A percentile compares a stretch with the other conserved stretches of the same genome.
phyloP scores from a whole-genome alignment of 805 yeast genomes.

The Ogataea angusta region DNA sequence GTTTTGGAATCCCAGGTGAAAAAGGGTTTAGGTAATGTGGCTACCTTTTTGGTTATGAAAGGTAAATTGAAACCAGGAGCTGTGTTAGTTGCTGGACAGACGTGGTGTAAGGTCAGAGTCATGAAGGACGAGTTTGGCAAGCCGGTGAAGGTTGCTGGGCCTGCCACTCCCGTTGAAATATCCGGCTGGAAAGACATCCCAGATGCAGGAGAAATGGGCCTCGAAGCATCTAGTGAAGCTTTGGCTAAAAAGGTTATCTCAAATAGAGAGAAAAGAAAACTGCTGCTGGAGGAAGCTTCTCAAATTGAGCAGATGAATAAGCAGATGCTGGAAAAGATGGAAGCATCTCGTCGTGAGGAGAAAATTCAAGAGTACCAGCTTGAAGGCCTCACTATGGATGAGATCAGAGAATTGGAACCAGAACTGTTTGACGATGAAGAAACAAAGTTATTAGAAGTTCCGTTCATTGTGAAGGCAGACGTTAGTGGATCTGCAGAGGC shows the following conservation, averaged over 20 bases:
- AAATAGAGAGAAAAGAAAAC: slow-evolving; percentile 56
- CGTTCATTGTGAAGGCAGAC: slow-evolving; percentile 82
- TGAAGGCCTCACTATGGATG: slow-evolving; percentile 57
- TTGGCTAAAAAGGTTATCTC: slow-evolving; percentile 71
- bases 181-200: slow-evolving; percentile 95
- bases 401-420: slow-evolving; percentile 36
- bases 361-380: slow-evolving; percentile 54
- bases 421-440: slow-evolving; percentile 33
- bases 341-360: slow-evolving; percentile 50
- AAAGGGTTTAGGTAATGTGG: slow-evolving; percentile 79
- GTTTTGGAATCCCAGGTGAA: slow-evolving; percentile 80
- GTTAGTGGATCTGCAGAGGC: slow-evolving; percentile 96
- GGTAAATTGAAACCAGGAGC: slow-evolving; percentile 73
- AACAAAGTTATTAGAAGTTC: slow-evolving; percentile 35
- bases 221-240: slow-evolving; percentile 73
- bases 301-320: slow-evolving; percentile 72
- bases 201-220: slow-evolving; percentile 79
- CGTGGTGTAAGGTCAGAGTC: slow-evolving; percentile 80
- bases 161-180: slow-evolving; percentile 86
- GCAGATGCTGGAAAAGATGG: slow-evolving; percentile 52
- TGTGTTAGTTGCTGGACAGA: slow-evolving; percentile 78
- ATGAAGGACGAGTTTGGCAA: slow-evolving; percentile 75
- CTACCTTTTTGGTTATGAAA: slow-evolving; percentile 78
- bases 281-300: slow-evolving; percentile 52
- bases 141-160: slow-evolving; percentile 61